phyloP scores from a whole-genome alignment of 345 rosid species.

The Eucalyptus rudis region DNA sequence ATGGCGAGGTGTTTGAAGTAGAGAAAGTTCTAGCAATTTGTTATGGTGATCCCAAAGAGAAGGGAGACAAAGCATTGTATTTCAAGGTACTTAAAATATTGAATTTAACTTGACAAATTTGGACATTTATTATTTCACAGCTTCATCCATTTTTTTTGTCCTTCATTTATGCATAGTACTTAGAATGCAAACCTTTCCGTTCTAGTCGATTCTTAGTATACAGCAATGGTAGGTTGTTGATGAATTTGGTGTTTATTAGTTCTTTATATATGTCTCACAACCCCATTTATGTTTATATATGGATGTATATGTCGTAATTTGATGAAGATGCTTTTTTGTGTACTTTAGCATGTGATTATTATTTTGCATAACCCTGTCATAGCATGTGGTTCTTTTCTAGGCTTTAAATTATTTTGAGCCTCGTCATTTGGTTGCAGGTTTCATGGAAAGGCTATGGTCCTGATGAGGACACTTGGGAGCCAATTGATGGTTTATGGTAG shows the following conservation, averaged over 20 bases:
- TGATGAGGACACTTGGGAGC: slow-evolving; percentile 58
- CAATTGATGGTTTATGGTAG: slow-evolving; percentile 43
- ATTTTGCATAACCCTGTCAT: background rate
- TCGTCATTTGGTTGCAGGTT: slow-evolving; percentile 19
- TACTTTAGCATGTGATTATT: background rate
- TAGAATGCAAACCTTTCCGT: background rate
- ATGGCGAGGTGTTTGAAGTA: slow-evolving; percentile 41
- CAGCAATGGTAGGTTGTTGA: background rate
- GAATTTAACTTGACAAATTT: background rate
- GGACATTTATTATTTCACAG: background rate
- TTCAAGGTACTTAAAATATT: slow-evolving; percentile 29
- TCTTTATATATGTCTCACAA: background rate
- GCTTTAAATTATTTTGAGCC: background rate
- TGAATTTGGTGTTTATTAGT: background rate
- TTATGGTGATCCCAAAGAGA: slow-evolving; percentile 38
- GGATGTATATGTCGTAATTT: background rate
- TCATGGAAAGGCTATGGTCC: slow-evolving; percentile 52
- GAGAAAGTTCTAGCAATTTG: slow-evolving; percentile 27
- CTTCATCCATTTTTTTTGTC: background rate
- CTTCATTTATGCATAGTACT: background rate
- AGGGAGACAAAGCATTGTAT: slow-evolving; percentile 13
- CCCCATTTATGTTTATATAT: background rate
- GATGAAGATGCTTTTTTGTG: background rate
- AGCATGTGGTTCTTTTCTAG: background rate
- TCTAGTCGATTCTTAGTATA: background rate